Evolutionary conservation across 345 rosid species (phyloP).

Genomic region (Populus alba): DNA sequence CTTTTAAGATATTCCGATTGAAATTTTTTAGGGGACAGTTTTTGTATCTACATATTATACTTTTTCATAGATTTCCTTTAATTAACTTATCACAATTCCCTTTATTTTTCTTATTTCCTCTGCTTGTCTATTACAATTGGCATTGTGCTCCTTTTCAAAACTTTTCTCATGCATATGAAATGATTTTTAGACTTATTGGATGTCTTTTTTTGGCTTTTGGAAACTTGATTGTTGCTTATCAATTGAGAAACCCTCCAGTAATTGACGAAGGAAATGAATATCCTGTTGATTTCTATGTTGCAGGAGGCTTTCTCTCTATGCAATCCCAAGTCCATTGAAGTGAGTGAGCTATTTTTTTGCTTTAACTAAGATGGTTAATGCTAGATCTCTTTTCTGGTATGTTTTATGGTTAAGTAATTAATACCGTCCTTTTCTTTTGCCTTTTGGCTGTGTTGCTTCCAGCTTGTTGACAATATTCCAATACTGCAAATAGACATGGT

Average conservation of each 20-base stretch:
- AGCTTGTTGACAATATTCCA: constrained; percentile 86
- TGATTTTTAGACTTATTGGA: background rate
- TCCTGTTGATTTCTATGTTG: constrained; percentile 8
- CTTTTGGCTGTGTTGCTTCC: constrained; percentile 26
- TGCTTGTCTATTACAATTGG: background rate
- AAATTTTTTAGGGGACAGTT: background rate
- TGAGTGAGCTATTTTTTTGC: constrained; percentile 26
- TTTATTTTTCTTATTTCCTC: background rate
- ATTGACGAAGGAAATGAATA: constrained; percentile 1
- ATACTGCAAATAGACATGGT: constrained; percentile 96
- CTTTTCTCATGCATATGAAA: background rate
- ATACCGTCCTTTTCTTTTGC: background rate
- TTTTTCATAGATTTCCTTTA: background rate
- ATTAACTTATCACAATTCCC: background rate
- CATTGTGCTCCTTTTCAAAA: background rate
- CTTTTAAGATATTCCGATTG: background rate
- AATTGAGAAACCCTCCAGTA: background rate
- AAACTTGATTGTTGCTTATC: background rate
- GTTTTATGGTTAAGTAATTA: background rate
- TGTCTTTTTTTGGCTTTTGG: background rate
- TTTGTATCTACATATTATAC: background rate
- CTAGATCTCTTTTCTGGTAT: background rate
- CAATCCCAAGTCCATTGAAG: constrained; percentile 78
- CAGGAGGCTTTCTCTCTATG: constrained; percentile 93
- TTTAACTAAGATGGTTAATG: background rate